A percentile compares a stretch with the other conserved stretches of the same genome.
phyloP scores from a whole-genome alignment of 441 rosid species.

The Arabidopsis lyrata region DNA sequence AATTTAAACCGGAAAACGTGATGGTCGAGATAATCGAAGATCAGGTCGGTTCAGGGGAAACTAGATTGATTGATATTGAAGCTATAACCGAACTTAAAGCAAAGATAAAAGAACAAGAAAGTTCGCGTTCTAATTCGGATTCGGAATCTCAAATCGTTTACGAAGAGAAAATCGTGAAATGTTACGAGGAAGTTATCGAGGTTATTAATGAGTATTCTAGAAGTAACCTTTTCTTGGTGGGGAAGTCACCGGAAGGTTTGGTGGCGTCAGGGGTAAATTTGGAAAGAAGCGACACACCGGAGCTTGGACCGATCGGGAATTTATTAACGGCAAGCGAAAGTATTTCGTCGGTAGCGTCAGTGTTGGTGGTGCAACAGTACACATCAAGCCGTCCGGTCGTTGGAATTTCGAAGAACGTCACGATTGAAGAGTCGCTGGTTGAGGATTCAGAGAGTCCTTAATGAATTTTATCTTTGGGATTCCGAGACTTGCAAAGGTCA shows the following conservation, averaged over 20 bases:
- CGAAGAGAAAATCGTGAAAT: constrained; percentile 51
- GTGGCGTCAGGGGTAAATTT: constrained; percentile 40
- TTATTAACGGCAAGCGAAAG: constrained; percentile 52
- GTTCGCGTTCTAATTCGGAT: constrained; percentile 22
- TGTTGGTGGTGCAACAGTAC: constrained; percentile 71
- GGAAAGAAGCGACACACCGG: constrained; percentile 54
- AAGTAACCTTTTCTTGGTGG: constrained; percentile 65
- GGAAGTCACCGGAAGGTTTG: constrained; percentile 52
- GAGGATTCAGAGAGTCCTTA: constrained; percentile 31
- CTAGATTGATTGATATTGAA: constrained; percentile 44
- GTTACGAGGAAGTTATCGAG: constrained; percentile 42
- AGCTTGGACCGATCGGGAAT: constrained; percentile 67
- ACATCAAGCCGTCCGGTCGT: constrained; percentile 9
- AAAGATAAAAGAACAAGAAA: constrained; percentile 39
- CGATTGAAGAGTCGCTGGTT: constrained; percentile 39
- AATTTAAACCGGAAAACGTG: constrained; percentile 40
- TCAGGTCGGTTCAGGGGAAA: constrained; percentile 15
- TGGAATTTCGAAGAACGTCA: neutral
- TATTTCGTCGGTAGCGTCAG: constrained; percentile 59
- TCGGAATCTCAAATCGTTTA: constrained; percentile 38
- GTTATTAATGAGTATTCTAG: constrained; percentile 35
- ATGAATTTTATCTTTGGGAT: neutral
- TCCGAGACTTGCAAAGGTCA: constrained; percentile 3
- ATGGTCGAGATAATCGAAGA: constrained; percentile 37
- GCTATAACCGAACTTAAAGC: constrained; percentile 49